These are phyloP conservation scores for Penicillium tannophilum DNA, from an alignment of 495 filamentous ascomycete genomes.

Conservation along the genomic window DNA sequence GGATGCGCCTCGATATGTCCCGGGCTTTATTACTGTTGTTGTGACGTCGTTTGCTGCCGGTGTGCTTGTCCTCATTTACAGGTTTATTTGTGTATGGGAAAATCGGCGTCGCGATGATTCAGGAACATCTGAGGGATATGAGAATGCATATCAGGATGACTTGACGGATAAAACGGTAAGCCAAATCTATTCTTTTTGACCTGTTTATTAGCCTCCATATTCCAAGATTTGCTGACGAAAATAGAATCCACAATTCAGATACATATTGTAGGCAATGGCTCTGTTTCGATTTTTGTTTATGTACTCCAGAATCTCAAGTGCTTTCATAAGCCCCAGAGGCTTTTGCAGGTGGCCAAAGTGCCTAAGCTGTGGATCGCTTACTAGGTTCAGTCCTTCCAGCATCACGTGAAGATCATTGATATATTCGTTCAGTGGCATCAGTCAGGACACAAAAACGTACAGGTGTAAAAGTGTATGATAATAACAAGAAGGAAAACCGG, in stretches of 20 bases:
- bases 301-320: too few relatives aligned
- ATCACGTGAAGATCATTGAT: conserved; percentile 17
- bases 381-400: not conserved
- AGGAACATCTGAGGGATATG: conserved; percentile 34
- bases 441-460: conserved; percentile 10
- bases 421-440: conserved; percentile 24
- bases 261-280: conserved; percentile 24
- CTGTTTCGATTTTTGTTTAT: too few relatives aligned
- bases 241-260: conserved; percentile 47
- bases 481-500: conserved; percentile 16
- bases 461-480: conserved; percentile 17
- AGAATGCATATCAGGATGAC: conserved; percentile 49
- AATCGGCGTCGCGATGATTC: conserved; percentile 33
- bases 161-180: conserved; percentile 37
- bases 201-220: not conserved
- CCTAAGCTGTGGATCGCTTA: not conserved
- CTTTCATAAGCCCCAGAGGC: too few relatives aligned
- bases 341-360: too few relatives aligned
- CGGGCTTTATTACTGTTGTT: conserved; percentile 42
- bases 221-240: conserved; percentile 1
- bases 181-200: not conserved
- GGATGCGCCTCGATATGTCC: conserved; percentile 40
- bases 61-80: conserved; percentile 35
- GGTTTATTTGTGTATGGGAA: conserved; percentile 35
- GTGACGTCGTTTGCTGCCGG: conserved; percentile 35